A percentile compares a stretch with the other conserved stretches of the same genome.
Evolutionary conservation across 108 stramenopile genomes (phyloP).

Genomic region (Nitzschia sp.): DNA sequence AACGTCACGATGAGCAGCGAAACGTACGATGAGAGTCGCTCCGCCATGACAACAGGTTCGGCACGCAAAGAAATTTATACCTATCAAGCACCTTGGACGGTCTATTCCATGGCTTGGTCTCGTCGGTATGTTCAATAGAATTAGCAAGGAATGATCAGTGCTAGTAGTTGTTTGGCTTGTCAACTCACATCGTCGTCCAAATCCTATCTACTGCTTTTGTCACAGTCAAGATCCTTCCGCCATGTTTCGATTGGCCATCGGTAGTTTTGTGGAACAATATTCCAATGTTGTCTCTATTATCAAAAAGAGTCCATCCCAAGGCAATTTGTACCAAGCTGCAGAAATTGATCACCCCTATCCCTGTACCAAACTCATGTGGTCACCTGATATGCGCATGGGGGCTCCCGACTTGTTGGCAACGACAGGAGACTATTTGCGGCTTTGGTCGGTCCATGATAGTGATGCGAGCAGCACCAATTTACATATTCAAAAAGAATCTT

Average conservation of each 20-base stretch:
- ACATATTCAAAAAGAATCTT: constrained; percentile 71
- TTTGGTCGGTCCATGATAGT: constrained; percentile 81
- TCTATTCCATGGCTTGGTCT: constrained; percentile 92
- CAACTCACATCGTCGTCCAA: too few species aligned
- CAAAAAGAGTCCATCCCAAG: constrained; percentile 46
- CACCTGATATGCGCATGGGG: constrained; percentile 58
- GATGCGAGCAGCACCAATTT: constrained; percentile 24
- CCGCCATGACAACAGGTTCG: not conserved
- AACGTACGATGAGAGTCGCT: too few species aligned
- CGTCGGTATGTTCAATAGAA: constrained; percentile 53
- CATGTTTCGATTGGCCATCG: constrained; percentile 93
- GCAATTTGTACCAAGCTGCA: constrained; percentile 61
- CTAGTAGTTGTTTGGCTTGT: not conserved
- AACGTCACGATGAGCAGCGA: not conserved
- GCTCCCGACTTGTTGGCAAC: constrained; percentile 92
- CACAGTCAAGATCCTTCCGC: constrained; percentile 25
- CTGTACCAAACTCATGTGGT: constrained; percentile 90
- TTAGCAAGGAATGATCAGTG: not conserved
- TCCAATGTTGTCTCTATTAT: constrained; percentile 87
- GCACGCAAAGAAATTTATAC: constrained; percentile 97
- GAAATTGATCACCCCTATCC: constrained; percentile 95
- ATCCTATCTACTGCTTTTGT: too few species aligned
- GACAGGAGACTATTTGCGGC: constrained; percentile 93
- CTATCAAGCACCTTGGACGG: constrained; percentile 96
- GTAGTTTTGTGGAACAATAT: constrained; percentile 97